Evolutionary conservation across 805 yeast genomes (phyloP), one percentile per base, ranked within the genome.

Genomic region (Nematodospora valgi): DNA sequence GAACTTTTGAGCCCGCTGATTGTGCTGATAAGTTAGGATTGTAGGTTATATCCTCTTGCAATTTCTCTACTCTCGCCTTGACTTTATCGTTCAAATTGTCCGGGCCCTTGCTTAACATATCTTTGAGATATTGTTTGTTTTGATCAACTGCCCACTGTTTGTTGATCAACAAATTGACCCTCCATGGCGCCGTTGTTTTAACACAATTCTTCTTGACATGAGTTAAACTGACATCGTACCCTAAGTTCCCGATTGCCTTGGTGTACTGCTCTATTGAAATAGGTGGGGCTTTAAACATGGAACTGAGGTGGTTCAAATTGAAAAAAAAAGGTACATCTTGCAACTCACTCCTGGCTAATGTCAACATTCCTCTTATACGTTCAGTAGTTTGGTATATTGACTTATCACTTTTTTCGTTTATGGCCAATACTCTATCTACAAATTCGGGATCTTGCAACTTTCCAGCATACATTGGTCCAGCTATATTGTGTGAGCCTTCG

Each of bases 381-480:
- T 84, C 32, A 16, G 74, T 68, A 0, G 99, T 93, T 31, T 82
- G 83, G 56, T 86, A 93, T 0, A 74, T 68, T 4, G 68, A 73
- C 18, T 69, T 68, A 37, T 72, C 78, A 15, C 78, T 70, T 9
- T 9, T 5, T 6, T 58, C 58, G 17, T 58, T 51, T n/a, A 28
- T 23, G n/a, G 70, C 65, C 36, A 86, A 68, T 30, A 89, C 70
- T 45, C 68, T 74, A 18, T 76, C 68, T 27, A 91, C 68, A 49
- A 91, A 93, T 13, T 72, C 76, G 17, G 57, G 54, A 51, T 82
- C 74, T 51, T 91, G 98, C 38, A 93, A 58, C 5, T 72, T 67
- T 8, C 80, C 88, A 6, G 37, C 37, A 85, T 95, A 93, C 96
- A 93, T 85, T 41, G 99, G 99, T 4, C 99, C 99, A 6, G 91